A percentile compares a stretch with the other conserved stretches of the same genome.
Evolutionary conservation across 495 filamentous ascomycete species (phyloP).

Genomic region (Aspergillus heteromorphus): DNA sequence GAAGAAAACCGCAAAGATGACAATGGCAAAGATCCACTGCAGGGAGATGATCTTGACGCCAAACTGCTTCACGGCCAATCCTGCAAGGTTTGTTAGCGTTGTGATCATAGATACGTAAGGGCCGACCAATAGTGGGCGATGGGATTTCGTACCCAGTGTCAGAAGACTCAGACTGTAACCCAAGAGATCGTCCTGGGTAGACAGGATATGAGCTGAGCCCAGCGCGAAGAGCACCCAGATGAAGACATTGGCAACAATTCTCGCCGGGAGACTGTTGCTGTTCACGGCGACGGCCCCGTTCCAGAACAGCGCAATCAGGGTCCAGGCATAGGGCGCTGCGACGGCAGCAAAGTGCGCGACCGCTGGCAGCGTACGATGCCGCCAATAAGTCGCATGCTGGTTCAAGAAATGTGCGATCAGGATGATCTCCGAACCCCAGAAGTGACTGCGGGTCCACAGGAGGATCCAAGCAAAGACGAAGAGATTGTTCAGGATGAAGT

Average conservation of each 20-base stretch:
- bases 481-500: slow-evolving; percentile 83
- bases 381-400: slow-evolving; percentile 71
- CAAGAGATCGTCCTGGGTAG: slow-evolving; percentile 75
- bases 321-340: slow-evolving; percentile 76
- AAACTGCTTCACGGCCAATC: slow-evolving; percentile 73
- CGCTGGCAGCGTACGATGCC: slow-evolving; percentile 58
- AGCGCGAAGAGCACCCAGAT: slow-evolving; percentile 77
- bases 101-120: background rate
- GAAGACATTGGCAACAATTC: slow-evolving; percentile 77
- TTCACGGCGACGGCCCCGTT: slow-evolving; percentile 73
- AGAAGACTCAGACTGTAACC: slow-evolving; percentile 73
- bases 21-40: slow-evolving; percentile 90
- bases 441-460: slow-evolving; percentile 71
- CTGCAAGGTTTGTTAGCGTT: slow-evolving; percentile 25
- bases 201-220: slow-evolving; percentile 63
- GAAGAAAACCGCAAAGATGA: slow-evolving; percentile 71
- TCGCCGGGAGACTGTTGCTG: slow-evolving; percentile 53
- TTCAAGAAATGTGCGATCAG: slow-evolving; percentile 78
- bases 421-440: slow-evolving; percentile 67
- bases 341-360: slow-evolving; percentile 71
- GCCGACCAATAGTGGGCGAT: background rate
- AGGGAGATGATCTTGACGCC: slow-evolving; percentile 62
- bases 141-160: slow-evolving; percentile 48
- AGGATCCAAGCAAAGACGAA: slow-evolving; percentile 73
- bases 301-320: slow-evolving; percentile 78